Evolutionary conservation across 2,329 filamentous ascomycete species (phyloP).

Genomic region (Xylaria polymorpha): DNA sequence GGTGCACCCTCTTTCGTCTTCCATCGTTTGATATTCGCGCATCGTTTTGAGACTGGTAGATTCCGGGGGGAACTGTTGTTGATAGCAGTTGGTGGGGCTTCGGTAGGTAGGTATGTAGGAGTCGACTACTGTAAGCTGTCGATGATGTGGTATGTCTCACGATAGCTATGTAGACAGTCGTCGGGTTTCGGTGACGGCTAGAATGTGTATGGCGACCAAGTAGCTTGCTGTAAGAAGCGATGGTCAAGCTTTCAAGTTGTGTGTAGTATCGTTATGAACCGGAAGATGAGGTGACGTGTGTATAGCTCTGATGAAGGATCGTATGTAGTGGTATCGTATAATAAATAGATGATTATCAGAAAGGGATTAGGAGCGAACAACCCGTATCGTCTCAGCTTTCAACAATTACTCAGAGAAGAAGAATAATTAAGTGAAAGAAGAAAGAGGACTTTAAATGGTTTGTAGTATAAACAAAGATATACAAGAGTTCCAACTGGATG

Average conservation of each 20-base stretch:
- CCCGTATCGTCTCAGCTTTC: background rate
- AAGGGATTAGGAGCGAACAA: background rate
- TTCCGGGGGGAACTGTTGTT: background rate
- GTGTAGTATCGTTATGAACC: background rate
- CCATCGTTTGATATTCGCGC: constrained; percentile 7
- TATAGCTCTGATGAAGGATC: background rate
- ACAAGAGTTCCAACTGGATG: background rate
- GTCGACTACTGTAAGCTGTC: background rate
- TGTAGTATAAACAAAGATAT: constrained; percentile 1
- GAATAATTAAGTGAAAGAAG: background rate
- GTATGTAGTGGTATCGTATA: background rate
- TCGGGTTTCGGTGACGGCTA: background rate
- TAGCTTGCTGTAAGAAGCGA: background rate
- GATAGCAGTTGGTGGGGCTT: background rate
- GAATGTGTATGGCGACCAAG: background rate
- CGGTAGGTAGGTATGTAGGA: background rate
- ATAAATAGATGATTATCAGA: background rate
- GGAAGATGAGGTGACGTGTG: background rate
- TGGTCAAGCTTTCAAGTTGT: background rate
- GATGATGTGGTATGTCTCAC: background rate
- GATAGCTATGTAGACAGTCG: background rate
- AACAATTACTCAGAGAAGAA: background rate
- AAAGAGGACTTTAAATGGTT: background rate
- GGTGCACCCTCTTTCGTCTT: constrained; percentile 11
- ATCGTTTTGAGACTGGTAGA: constrained; percentile 9